Percentiles rank a stretch among this genome's conserved stretches.
Conservation (phyloP, 2,329 filamentous ascomycete genomes). For the Intubia oerlemansii region DNA sequence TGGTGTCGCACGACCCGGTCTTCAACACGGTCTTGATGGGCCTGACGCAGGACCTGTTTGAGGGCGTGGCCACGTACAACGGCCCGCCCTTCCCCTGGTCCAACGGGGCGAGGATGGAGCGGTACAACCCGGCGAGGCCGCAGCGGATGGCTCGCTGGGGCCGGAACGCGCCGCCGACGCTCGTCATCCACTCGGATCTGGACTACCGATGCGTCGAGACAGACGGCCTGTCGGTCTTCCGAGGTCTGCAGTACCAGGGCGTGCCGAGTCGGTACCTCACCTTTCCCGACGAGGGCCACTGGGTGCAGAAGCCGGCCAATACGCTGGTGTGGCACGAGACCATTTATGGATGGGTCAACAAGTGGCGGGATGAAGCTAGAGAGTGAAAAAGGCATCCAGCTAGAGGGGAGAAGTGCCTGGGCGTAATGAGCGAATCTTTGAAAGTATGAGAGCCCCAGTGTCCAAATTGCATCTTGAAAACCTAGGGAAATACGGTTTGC, state of each 20-base stretch:
- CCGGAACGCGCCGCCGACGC: slow-evolving; percentile 31
- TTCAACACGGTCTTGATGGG: slow-evolving; percentile 13
- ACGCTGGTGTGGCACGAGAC: slow-evolving; percentile 44
- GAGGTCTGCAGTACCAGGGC: slow-evolving; percentile 44
- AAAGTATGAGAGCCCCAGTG: too few species aligned
- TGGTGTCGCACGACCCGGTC: slow-evolving; percentile 30
- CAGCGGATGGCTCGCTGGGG: slow-evolving; percentile 34
- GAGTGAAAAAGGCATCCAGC: too few species aligned
- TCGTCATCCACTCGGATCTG: slow-evolving; percentile 50
- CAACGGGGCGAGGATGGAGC: slow-evolving; percentile 22
- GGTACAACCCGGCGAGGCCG: slow-evolving; percentile 25
- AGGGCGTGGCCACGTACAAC: slow-evolving; percentile 16
- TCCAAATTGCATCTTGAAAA: too few species aligned
- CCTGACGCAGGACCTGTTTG: slow-evolving; percentile 4
- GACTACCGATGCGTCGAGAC: slow-evolving; percentile 35
- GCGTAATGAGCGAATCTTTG: too few species aligned
- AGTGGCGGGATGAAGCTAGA: slow-evolving; percentile 13
- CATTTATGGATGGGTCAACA: slow-evolving; percentile 46
- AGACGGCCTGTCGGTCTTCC: slow-evolving; percentile 46
- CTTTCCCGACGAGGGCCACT: slow-evolving; percentile 56
- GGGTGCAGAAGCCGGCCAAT: slow-evolving; percentile 49
- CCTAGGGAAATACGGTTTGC: too few species aligned
- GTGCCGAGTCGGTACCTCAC: slow-evolving; percentile 48
- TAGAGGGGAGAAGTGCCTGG: too few species aligned
- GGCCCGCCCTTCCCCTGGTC: slow-evolving; percentile 22